Base-by-base conservation (phyloP, 331 rosid species). In the Prunus yedoensis region DNA sequence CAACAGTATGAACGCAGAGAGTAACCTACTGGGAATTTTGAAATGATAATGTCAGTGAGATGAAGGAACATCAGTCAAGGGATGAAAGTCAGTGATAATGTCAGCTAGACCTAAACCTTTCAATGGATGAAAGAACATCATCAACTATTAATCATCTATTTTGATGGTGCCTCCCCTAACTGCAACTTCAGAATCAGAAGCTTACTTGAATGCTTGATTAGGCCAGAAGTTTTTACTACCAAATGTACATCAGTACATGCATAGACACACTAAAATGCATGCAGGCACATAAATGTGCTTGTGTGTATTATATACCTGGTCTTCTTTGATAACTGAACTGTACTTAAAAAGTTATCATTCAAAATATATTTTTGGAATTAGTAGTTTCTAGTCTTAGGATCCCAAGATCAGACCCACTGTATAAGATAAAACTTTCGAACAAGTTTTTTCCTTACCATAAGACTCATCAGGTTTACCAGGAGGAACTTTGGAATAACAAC, bases 151-250 rank as follows among this genome's bases (percentile, higher is more conserved):
- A 66, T 43, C 18, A 66, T 41, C 4, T 66, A 43, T 49, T 43
- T 66, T 43, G 53, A 20, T 3, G 18, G 20, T 21, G 18, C 54
- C 13, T 20, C 2, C 12, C 62, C 10, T 45, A 66, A 10, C 17
- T 41, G 5, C 15, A n/a, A 66, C 17, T 41, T 32, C 38, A 32
- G 38, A 32, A 32, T n/a, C 70, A 66, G 32, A 66, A 20, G 30
- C 70, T n/a, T 41, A 20, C 16, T 45, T 66, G 70, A 66, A 66
- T 41, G 54, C 54, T 45, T 66, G 38, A 66, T 66, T 18, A 66
- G 10, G 32, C 45, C 10, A 66, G 71, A 66, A 66, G 30, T 66
- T 63, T 57, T n/a, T n/a, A 66, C 70, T 20, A 66, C n/a, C 53
- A 21, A 5, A 66, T 66, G 18, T 66, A 66, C 18, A 25, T 21